Evolutionary conservation across 352 stramenopile genomes (phyloP).

Genomic region (Pythium rishiriense): DNA sequence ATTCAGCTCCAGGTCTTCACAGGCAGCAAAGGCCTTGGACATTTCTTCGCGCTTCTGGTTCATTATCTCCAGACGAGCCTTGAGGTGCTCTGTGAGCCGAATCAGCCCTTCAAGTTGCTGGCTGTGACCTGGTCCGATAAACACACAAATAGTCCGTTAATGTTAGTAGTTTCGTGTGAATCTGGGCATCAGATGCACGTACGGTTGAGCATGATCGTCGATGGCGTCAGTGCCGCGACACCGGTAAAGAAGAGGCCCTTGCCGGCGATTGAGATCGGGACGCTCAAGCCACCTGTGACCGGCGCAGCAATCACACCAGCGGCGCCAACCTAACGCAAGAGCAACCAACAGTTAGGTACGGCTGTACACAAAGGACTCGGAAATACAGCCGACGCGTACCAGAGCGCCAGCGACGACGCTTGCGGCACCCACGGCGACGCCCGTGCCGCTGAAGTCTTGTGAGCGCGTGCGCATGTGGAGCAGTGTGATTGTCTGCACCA

Average conservation of each 20-base stretch:
- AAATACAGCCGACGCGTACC: no score
- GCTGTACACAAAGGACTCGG: no score
- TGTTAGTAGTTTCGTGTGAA: no score
- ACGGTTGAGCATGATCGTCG: conserved; percentile 87
- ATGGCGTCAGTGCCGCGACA: conserved; percentile 74
- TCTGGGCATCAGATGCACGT: conserved; percentile 37
- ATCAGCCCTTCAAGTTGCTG: conserved; percentile 76
- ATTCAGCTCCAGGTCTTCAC: conserved; percentile 74
- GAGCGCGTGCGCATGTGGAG: conserved; percentile 78
- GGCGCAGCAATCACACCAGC: conserved; percentile 75
- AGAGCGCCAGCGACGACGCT: conserved; percentile 79
- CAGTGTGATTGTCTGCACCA: conserved; percentile 86
- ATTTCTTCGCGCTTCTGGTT: conserved; percentile 82
- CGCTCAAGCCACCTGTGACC: conserved; percentile 75
- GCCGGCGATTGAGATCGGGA: conserved; percentile 79
- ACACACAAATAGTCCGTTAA: no score
- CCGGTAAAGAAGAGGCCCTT: conserved; percentile 86
- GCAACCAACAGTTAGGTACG: neutral
- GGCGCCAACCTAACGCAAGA: conserved; percentile 46
- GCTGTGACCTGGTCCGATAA: conserved; percentile 78
- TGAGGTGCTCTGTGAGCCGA: conserved; percentile 78
- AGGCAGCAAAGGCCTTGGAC: conserved; percentile 65
- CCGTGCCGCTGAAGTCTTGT: conserved; percentile 84
- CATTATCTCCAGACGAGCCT: conserved; percentile 85
- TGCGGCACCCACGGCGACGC: conserved; percentile 75